Conservation (phyloP, 2,329 filamentous ascomycete genomes). For the Thelonectria discophora region DNA sequence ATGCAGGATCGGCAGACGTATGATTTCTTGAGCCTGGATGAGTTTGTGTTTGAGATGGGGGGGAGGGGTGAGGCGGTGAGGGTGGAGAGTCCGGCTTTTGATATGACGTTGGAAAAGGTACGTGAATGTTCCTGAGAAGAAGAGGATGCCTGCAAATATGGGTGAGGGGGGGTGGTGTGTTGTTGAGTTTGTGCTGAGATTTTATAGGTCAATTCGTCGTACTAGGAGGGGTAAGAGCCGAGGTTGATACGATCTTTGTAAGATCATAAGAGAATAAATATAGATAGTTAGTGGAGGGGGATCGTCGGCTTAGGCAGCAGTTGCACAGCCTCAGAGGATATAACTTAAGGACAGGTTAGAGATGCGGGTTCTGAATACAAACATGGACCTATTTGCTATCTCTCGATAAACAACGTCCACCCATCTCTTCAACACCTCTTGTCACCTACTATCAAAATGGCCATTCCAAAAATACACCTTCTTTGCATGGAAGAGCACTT, state of each 20-base stretch:
- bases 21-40: conserved; percentile 43
- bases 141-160: conserved; percentile 11
- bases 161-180: conserved; percentile 4
- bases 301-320: neutral
- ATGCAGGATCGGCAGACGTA: conserved; percentile 46
- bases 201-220: conserved; percentile 17
- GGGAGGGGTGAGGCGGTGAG: conserved; percentile 22
- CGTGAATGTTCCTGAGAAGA: conserved; percentile 33
- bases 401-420: too few relatives aligned
- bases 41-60: conserved; percentile 43
- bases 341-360: too few relatives aligned
- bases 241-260: too few relatives aligned
- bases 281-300: too few relatives aligned
- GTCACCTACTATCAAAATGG: neutral
- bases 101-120: conserved; percentile 43
- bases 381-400: too few relatives aligned
- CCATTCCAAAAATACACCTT: conserved; percentile 19
- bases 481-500: conserved; percentile 19
- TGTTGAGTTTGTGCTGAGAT: conserved; percentile 28
- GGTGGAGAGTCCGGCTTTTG: conserved; percentile 40
- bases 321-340: too few relatives aligned
- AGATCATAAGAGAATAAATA: too few relatives aligned
- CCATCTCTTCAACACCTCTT: too few relatives aligned
- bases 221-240: neutral
- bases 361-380: too few relatives aligned